phyloP scores from a whole-genome alignment of 257 asterid genomes.

The Echium plantagineum region DNA sequence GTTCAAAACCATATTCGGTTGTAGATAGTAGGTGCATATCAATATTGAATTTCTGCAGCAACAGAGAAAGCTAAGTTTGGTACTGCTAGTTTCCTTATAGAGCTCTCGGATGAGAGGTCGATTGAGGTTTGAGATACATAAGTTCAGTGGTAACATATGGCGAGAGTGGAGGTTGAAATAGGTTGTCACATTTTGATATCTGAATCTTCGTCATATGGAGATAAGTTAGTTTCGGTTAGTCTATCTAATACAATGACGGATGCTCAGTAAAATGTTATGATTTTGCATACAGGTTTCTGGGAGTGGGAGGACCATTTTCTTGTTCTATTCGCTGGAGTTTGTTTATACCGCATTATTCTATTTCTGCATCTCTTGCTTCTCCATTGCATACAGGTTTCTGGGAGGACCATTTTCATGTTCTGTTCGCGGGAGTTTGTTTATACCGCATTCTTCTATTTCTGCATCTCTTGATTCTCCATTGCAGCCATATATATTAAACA shows the following conservation, averaged over 20 bases:
- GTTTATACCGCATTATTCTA: too few relatives aligned
- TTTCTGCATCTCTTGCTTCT: too few relatives aligned
- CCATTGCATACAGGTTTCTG: too few relatives aligned
- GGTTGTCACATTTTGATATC: too few relatives aligned
- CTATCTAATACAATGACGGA: neutral
- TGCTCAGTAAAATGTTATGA: neutral
- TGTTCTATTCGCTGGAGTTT: slow-evolving; percentile 84
- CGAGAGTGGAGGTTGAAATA: neutral
- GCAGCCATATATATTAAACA: slow-evolving; percentile 58
- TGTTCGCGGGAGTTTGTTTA: too few relatives aligned
- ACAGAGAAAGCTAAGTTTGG: slow-evolving; percentile 57
- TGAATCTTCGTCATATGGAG: too few relatives aligned
- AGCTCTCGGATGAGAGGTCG: too few relatives aligned
- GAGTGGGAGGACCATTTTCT: slow-evolving; percentile 71
- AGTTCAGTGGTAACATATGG: neutral
- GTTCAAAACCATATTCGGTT: neutral
- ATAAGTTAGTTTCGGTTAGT: neutral
- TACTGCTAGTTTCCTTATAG: slow-evolving; percentile 64
- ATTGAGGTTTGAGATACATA: slow-evolving; percentile 50
- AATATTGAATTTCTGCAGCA: neutral
- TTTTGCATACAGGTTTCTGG: slow-evolving; percentile 48
- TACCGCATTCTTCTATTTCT: slow-evolving; percentile 90
- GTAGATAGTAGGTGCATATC: neutral
- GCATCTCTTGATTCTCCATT: slow-evolving; percentile 53
- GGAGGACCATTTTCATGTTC: too few relatives aligned